Conservation (phyloP, 495 filamentous ascomycete species). For the Neurospora terricola region DNA sequence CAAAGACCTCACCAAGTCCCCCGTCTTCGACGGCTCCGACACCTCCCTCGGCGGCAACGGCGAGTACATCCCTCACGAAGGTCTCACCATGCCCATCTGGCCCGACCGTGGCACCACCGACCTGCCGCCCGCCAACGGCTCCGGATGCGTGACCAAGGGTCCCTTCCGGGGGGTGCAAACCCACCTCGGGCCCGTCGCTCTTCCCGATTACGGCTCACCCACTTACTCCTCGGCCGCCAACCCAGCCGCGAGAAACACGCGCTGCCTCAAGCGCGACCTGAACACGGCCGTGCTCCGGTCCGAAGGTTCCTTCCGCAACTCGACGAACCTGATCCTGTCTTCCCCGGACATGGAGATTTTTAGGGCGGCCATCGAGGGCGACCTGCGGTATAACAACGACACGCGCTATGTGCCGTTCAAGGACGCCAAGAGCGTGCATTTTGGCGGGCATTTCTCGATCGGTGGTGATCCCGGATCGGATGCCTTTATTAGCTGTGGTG, state of each 20-base stretch:
- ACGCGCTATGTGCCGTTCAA: constrained; percentile 1
- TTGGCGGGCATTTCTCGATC: constrained; percentile 47
- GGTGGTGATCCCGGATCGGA: constrained; percentile 34
- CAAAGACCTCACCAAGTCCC: constrained; percentile 15
- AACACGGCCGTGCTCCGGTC: constrained; percentile 32
- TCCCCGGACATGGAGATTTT: constrained; percentile 42
- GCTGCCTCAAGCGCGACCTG: constrained; percentile 59
- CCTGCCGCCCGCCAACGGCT: constrained; percentile 44
- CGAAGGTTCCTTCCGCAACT: constrained; percentile 36
- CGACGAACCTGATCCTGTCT: constrained; percentile 34
- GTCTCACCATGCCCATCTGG: constrained; percentile 10
- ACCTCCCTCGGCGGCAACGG: constrained; percentile 18
- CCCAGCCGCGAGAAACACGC: constrained; percentile 40
- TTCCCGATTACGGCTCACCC: constrained; percentile 21
- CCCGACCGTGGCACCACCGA: constrained; percentile 10
- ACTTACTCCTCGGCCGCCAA: constrained; percentile 10
- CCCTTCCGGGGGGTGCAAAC: constrained; percentile 44
- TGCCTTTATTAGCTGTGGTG: constrained; percentile 48
- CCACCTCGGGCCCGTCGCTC: constrained; percentile 42
- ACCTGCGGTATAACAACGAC: constrained; percentile 28
- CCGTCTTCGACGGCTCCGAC: constrained; percentile 16
- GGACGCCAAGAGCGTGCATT: constrained; percentile 44
- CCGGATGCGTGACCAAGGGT: constrained; percentile 53
- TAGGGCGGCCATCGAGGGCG: constrained; percentile 35
- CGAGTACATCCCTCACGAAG: constrained; percentile 16